Conservation (phyloP, 129 eudicot genomes). For the Heracleum sosnowskyi region DNA sequence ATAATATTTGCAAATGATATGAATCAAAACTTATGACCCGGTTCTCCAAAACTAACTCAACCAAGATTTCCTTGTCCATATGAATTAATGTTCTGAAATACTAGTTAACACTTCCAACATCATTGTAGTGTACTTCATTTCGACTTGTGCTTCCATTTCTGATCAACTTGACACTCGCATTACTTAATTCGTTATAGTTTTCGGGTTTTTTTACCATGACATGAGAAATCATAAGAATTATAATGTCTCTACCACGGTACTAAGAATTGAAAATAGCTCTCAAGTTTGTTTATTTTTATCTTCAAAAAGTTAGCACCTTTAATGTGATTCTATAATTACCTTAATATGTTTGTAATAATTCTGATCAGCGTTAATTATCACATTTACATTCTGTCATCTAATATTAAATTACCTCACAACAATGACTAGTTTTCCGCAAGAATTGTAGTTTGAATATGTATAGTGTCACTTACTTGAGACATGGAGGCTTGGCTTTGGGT, state of each 20-base stretch:
- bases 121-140: too few species aligned
- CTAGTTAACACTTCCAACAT: too few species aligned
- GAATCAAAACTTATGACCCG: not conserved
- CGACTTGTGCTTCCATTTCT: too few species aligned
- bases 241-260: not conserved
- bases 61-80: not conserved
- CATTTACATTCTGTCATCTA: not conserved
- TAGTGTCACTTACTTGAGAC: slow-evolving; percentile 8
- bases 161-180: too few species aligned
- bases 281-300: not conserved
- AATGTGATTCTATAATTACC: not conserved
- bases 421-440: not conserved
- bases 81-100: not conserved
- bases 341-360: not conserved
- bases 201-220: not conserved
- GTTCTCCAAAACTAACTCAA: not conserved
- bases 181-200: too few species aligned
- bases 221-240: not conserved
- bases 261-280: not conserved
- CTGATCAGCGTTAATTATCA: not conserved
- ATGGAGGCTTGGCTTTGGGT: slow-evolving; percentile 14
- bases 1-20: not conserved
- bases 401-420: not conserved
- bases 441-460: not conserved
- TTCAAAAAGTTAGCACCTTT: not conserved